Percentiles rank a stretch among this genome's conserved stretches.
Evolutionary conservation across 345 rosid species (phyloP).

Genomic region (Cardamine resedifolia): DNA sequence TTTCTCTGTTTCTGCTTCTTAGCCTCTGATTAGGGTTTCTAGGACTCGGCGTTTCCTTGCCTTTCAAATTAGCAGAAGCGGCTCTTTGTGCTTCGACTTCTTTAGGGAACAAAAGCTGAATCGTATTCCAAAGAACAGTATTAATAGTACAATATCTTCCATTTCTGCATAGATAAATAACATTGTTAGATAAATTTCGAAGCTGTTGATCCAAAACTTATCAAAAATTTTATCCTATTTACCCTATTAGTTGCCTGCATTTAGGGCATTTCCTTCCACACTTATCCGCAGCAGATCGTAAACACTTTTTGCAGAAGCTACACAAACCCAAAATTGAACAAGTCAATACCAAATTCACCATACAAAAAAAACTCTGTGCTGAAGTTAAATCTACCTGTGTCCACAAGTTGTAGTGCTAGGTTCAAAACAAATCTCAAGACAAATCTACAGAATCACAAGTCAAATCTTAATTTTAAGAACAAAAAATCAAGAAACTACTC

Average conservation of each 20-base stretch:
- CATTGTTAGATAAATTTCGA: not conserved
- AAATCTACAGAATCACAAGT: constrained; percentile 52
- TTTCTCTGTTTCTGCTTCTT: constrained; percentile 28
- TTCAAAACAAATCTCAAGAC: constrained; percentile 92
- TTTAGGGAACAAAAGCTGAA: constrained; percentile 85
- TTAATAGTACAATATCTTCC: constrained; percentile 85
- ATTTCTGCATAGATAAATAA: constrained; percentile 47
- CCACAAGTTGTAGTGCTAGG: constrained; percentile 96
- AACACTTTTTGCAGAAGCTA: constrained; percentile 90
- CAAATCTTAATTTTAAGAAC: not conserved
- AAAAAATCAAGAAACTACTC: not conserved
- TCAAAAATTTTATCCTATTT: not conserved
- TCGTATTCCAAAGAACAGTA: constrained; percentile 97
- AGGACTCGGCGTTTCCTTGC: constrained; percentile 22
- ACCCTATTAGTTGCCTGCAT: constrained; percentile 90
- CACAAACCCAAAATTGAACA: constrained; percentile 22
- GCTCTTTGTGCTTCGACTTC: constrained; percentile 85
- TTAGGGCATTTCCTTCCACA: constrained; percentile 95
- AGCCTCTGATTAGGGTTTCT: constrained; percentile 16
- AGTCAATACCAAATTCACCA: constrained; percentile 9
- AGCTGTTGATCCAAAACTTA: not conserved
- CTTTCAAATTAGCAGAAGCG: constrained; percentile 26
- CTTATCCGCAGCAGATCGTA: constrained; percentile 77
- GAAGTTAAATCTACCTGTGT: constrained; percentile 59
- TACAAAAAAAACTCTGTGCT: not conserved